These are phyloP conservation scores for Trichophyton simii DNA, from an alignment of 2,329 filamentous ascomycete species.

Conservation along the genomic window DNA sequence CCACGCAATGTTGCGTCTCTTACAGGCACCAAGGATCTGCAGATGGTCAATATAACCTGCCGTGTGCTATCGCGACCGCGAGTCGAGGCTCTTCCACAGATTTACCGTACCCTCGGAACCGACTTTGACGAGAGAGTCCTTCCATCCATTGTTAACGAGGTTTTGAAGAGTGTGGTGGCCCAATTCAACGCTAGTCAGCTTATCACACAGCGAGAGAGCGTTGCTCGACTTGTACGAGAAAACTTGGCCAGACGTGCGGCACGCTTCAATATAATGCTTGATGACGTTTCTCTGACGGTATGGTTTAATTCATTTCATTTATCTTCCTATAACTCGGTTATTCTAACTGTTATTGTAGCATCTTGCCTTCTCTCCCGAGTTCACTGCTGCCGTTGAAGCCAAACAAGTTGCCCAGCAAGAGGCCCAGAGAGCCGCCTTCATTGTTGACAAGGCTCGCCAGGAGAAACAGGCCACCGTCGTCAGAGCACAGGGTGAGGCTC, in stretches of 20 bases:
- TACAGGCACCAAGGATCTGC: slow-evolving; percentile 95
- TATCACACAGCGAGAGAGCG: slow-evolving; percentile 97
- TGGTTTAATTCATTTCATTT: slow-evolving; percentile 18
- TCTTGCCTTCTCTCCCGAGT: slow-evolving; percentile 56
- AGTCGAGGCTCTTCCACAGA: slow-evolving; percentile 80
- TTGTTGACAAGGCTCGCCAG: slow-evolving; percentile 96
- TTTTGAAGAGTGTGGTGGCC: slow-evolving; percentile 94
- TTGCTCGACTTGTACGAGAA: slow-evolving; percentile 79
- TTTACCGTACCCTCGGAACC: slow-evolving; percentile 86
- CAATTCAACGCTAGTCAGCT: slow-evolving; percentile 98
- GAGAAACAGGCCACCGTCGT: slow-evolving; percentile 99
- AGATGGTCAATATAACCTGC: slow-evolving; percentile 99
- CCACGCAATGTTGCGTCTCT: slow-evolving; percentile 92
- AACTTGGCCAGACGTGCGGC: slow-evolving; percentile 84
- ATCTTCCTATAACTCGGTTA: neutral
- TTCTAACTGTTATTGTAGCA: slow-evolving; percentile 35
- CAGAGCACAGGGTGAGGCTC: slow-evolving; percentile 95
- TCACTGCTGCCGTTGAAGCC: slow-evolving; percentile 56
- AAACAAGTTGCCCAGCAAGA: slow-evolving; percentile 72
- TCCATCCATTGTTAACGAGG: slow-evolving; percentile 96
- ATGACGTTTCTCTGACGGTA: slow-evolving; percentile 95
- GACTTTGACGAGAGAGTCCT: slow-evolving; percentile 97
- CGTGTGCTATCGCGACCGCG: slow-evolving; percentile 91
- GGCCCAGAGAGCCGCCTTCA: slow-evolving; percentile 89
- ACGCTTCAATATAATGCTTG: slow-evolving; percentile 91